Evolutionary conservation across 2,329 filamentous ascomycete genomes (phyloP), one percentile per base, ranked within the genome.

Genomic region (Bimuria novae-zelandiae): DNA sequence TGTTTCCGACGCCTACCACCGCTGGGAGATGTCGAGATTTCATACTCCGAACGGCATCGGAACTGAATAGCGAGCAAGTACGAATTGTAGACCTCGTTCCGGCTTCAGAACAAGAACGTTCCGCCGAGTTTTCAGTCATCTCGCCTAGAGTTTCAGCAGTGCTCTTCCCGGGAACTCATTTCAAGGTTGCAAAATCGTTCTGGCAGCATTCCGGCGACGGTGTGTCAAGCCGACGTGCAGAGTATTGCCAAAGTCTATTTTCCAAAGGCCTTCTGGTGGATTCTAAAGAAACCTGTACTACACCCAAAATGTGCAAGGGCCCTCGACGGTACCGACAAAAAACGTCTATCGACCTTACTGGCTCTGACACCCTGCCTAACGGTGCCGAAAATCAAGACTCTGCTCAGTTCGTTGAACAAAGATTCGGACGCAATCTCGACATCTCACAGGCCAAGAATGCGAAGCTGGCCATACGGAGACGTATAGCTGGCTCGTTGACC

Each of bases 161-260:
- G 3, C 70, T 97, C 36, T 91, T 88, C 63, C 84, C 87, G 0
- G 78, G 82, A 40, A 83, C 86, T 11, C 76, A 85, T 16, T 92
- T 88, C 63, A 76, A 84, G 4, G 74, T 89, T 54, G 90, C 91
- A n/a, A 97, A 97, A 73, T 84, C 92, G 65, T 97, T 96, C 67
- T 99, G 94, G 94, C 94, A 97, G 72, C 94, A 99, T 73, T 89
- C 90, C 0, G 94, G 94, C 17, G 92, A 96, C 56, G 94, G 94
- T 14, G 82, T 96, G 12, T 97, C 92, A 0, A 97, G 92, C 71
- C 87, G 94, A 44, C 85, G 92, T 35, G 92, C 91, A 29, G 93
- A 97, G 70, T 97, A 96, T 73, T 96, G 90, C 69, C 85, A 92
- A 55, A 80, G 82, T 36, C 81, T 93, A 1, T 84, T 95, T 58